A percentile compares a stretch with the other conserved stretches of the same genome.
Evolutionary conservation across 257 asterid genomes (phyloP).

Genomic region (Scutellaria baicalensis): DNA sequence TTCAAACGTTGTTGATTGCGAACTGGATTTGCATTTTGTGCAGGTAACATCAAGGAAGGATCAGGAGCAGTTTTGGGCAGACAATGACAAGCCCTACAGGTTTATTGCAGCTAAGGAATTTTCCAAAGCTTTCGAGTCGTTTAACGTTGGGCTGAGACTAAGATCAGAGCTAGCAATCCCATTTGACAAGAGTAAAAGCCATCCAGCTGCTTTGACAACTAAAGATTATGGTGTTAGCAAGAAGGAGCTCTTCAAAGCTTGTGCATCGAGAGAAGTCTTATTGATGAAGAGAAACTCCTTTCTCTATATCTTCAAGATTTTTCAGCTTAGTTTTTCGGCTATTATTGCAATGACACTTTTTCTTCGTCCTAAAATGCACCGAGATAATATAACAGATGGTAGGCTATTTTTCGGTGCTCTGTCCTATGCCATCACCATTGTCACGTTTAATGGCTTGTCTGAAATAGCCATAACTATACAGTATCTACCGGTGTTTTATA

Average conservation of each 20-base stretch:
- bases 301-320: slow-evolving; percentile 31
- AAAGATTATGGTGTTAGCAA: slow-evolving; percentile 33
- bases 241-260: slow-evolving; percentile 35
- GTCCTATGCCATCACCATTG: slow-evolving; percentile 13
- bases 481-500: slow-evolving; percentile 47
- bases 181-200: slow-evolving; percentile 37
- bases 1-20: background rate
- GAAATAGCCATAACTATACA: slow-evolving; percentile 34
- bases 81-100: slow-evolving; percentile 24
- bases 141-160: slow-evolving; percentile 25
- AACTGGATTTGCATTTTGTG: background rate
- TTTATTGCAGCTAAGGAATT: slow-evolving; percentile 34
- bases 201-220: slow-evolving; percentile 43
- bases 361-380: slow-evolving; percentile 34
- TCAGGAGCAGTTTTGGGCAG: slow-evolving; percentile 43
- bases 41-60: slow-evolving; percentile 55
- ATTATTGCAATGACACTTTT: slow-evolving; percentile 28
- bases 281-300: slow-evolving; percentile 44
- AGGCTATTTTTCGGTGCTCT: slow-evolving; percentile 30
- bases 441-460: slow-evolving; percentile 35
- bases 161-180: slow-evolving; percentile 28
- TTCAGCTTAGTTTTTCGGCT: slow-evolving; percentile 18
- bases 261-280: slow-evolving; percentile 27
- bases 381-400: slow-evolving; percentile 21
- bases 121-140: slow-evolving; percentile 30